Base-by-base conservation (phyloP, 345 rosid genomes). In the Sisymbrium altissimum region DNA sequence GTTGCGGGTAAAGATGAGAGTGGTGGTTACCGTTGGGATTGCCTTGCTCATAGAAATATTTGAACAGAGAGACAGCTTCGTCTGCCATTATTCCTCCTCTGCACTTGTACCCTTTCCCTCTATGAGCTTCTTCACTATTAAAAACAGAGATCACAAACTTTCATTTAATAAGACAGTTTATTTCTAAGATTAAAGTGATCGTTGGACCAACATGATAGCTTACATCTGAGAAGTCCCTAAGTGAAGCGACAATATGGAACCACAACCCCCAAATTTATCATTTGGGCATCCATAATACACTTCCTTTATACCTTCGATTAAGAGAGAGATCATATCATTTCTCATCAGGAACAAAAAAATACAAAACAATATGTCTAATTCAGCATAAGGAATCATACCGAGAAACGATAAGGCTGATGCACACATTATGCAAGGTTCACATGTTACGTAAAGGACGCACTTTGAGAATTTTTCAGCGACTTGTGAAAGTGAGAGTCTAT, bases 361-460 rank as follows among this genome's bases (percentile, higher is more conserved):
- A n/a, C n/a, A n/a, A n/a, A n/a, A n/a, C n/a, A n/a, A n/a, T n/a
- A n/a, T n/a, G n/a, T n/a, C n/a, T n/a, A n/a, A n/a, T n/a, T n/a
- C n/a, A n/a, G n/a, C n/a, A n/a, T n/a, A n/a, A n/a, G n/a, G n/a
- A n/a, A n/a, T n/a, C n/a, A n/a, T n/a, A n/a, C n/a, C n/a, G n/a
- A n/a, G n/a, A n/a, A n/a, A n/a, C n/a, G n/a, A n/a, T 76, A 88
- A 81, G 45, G 97, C 95, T 0, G 93, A 85, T 71, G 97, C 97
- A 77, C 96, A 94, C 96, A 94, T 91, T 44, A 88, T 91, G 78
- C 96, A 91, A 12, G 92, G 96, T 83, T 91, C 98, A 78, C 93
- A 89, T 66, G 98, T 87, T 49, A 88, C 97, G 46, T 87, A 94
- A 61, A 89, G 86, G 59, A 57, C 32, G 68, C 93, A 94, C 32